phyloP scores from a whole-genome alignment of 208 protist genomes.

The Lotmaria passim region DNA sequence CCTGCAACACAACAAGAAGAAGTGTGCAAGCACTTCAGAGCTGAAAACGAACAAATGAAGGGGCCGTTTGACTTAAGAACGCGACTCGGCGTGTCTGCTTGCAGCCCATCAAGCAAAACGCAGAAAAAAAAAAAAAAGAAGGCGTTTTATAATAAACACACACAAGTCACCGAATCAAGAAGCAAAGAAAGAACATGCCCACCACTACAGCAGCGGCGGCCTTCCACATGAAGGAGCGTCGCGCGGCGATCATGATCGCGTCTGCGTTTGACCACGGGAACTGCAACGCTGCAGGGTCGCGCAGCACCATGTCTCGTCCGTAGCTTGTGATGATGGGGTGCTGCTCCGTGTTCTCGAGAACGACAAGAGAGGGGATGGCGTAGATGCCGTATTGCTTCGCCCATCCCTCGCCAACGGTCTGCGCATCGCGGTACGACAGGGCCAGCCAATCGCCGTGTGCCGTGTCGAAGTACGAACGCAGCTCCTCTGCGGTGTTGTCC shows the following conservation, averaged over 20 bases:
- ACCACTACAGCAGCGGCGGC: not conserved
- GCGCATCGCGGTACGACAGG: slow-evolving; percentile 37
- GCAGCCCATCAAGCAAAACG: no score
- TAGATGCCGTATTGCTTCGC: slow-evolving; percentile 34
- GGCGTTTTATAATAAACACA: no score
- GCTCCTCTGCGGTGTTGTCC: slow-evolving; percentile 45
- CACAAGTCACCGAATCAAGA: slow-evolving; percentile 6
- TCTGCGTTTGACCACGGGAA: slow-evolving; percentile 52
- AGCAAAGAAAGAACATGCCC: not conserved
- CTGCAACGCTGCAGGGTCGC: slow-evolving; percentile 39
- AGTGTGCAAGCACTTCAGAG: no score
- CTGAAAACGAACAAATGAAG: no score
- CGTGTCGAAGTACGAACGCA: slow-evolving; percentile 45
- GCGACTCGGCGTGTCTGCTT: no score
- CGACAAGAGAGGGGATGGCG: slow-evolving; percentile 50
- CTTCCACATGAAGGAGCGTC: slow-evolving; percentile 19
- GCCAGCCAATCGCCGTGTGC: slow-evolving; percentile 47
- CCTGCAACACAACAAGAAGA: not conserved
- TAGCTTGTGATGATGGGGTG: slow-evolving; percentile 29
- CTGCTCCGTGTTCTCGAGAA: slow-evolving; percentile 39
- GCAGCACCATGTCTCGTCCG: slow-evolving; percentile 36
- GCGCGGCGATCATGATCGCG: slow-evolving; percentile 10
- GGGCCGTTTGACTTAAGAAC: no score
- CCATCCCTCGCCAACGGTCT: slow-evolving; percentile 23
- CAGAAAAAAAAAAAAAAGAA: not conserved